These are phyloP conservation scores for Cordyceps cateniannulata DNA, from an alignment of 2,329 filamentous ascomycete species.

Conservation along the genomic window DNA sequence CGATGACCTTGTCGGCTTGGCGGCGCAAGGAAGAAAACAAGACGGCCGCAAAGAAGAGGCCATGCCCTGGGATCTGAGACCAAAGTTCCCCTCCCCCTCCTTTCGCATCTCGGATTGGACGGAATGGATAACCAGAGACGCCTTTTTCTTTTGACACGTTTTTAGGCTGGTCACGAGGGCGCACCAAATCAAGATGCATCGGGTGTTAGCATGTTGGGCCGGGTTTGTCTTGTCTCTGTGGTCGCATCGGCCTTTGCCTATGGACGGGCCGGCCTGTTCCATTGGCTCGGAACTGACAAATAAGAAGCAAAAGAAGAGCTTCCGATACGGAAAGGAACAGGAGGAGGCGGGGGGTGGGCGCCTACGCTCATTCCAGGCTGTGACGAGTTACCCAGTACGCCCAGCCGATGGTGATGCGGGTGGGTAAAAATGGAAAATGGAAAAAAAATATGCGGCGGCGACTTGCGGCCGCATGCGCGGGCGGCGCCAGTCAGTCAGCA, in stretches of 20 bases:
- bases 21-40: not conserved
- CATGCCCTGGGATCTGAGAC: not conserved
- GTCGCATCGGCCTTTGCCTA: not conserved
- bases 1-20: constrained; percentile 1
- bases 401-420: not conserved
- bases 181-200: not conserved
- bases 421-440: not conserved
- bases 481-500: no score
- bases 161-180: not conserved
- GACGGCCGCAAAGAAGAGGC: not conserved
- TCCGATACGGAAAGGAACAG: not conserved
- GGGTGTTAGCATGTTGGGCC: not conserved
- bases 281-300: not conserved
- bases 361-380: not conserved
- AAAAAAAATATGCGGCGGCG: not conserved
- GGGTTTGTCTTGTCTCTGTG: not conserved
- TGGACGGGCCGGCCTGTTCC: not conserved
- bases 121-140: not conserved
- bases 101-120: constrained; percentile 1
- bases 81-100: no score
- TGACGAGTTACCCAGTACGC: not conserved
- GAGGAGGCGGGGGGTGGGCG: no score
- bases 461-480: not conserved
- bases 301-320: not conserved
- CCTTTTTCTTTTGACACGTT: not conserved